Conservation (phyloP, 148 eudicot species). For the Pharnaceum exiguum region DNA sequence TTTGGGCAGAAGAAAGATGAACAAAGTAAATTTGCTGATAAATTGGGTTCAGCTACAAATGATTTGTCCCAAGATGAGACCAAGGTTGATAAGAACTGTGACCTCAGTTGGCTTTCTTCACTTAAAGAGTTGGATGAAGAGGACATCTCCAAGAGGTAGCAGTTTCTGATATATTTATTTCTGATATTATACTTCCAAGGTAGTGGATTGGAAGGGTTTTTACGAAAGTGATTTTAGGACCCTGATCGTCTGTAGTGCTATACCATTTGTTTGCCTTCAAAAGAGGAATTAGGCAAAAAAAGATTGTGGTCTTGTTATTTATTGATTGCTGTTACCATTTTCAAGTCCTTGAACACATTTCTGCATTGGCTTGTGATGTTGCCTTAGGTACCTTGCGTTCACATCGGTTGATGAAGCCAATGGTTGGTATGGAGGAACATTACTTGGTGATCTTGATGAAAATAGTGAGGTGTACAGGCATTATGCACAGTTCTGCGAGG, state of each 20-base stretch:
- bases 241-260: no score
- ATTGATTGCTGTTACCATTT: no score
- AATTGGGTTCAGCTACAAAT: conserved; percentile 38
- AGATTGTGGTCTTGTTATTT: no score
- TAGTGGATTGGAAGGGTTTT: background rate
- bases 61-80: conserved; percentile 32
- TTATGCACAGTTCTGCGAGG: conserved; percentile 89
- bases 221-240: no score
- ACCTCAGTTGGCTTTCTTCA: conserved; percentile 58
- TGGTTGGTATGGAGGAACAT: conserved; percentile 93
- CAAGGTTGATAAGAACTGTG: conserved; percentile 32
- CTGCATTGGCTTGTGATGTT: conserved; percentile 7
- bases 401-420: conserved; percentile 70
- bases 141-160: conserved; percentile 65
- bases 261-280: no score
- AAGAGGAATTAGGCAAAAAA: no score
- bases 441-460: conserved; percentile 96
- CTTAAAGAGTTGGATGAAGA: conserved; percentile 47
- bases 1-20: conserved; percentile 85
- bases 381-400: conserved; percentile 70
- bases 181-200: background rate
- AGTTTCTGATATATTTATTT: background rate
- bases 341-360: no score
- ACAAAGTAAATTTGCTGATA: conserved; percentile 38
- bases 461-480: conserved; percentile 77